A percentile compares a stretch with the other conserved stretches of the same genome.
Evolutionary conservation across 164 flowering plant species (phyloP).

Genomic region (Houttuynia cordata): DNA sequence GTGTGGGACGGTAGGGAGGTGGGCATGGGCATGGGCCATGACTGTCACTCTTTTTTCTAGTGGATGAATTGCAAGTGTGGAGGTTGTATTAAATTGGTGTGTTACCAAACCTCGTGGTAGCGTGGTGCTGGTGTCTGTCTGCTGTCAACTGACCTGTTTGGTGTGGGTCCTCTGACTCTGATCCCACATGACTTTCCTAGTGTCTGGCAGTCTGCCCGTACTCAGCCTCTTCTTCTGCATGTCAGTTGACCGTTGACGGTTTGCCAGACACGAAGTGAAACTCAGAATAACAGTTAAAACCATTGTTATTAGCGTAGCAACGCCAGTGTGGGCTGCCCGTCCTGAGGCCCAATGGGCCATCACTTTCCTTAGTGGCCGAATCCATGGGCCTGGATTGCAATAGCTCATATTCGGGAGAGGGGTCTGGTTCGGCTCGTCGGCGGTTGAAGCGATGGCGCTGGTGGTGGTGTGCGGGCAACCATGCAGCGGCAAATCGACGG

Average conservation of each 20-base stretch:
- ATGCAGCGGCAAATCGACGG: constrained; percentile 89
- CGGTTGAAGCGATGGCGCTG: constrained; percentile 47
- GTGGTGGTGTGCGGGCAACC: constrained; percentile 99
- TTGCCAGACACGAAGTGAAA: too few species aligned
- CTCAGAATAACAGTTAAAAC: too few species aligned
- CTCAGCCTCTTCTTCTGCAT: not conserved
- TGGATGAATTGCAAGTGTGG: too few species aligned
- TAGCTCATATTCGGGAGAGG: too few species aligned
- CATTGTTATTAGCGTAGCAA: too few species aligned
- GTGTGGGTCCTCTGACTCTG: not conserved
- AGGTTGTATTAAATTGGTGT: not conserved
- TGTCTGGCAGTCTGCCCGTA: not conserved
- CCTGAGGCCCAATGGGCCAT: too few species aligned
- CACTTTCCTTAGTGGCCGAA: too few species aligned
- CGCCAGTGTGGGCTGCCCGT: too few species aligned
- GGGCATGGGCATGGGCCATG: too few species aligned
- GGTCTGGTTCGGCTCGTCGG: not conserved
- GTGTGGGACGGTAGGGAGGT: too few species aligned
- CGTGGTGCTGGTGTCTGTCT: not conserved
- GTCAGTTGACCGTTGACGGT: not conserved
- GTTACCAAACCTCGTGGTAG: not conserved
- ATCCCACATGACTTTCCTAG: not conserved
- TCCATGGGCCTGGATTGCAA: too few species aligned
- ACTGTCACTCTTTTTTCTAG: too few species aligned
- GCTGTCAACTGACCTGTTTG: not conserved